Conservation (phyloP, 2,329 filamentous ascomycete species). For the Colletotrichum navitas region DNA sequence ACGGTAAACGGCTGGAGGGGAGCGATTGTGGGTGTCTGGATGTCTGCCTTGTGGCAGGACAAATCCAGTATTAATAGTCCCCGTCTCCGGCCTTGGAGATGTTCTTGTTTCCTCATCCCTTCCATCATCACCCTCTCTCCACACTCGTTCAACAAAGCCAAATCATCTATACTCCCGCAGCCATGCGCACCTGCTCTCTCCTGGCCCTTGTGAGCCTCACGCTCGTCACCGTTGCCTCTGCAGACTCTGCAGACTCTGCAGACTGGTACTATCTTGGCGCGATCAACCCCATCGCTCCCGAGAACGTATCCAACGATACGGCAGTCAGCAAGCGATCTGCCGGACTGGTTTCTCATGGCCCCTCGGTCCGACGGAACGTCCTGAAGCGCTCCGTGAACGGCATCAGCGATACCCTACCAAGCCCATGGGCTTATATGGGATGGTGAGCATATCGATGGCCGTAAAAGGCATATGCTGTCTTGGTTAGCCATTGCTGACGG, state of each 20-base stretch:
- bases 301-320: not conserved
- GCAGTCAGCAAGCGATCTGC: not conserved
- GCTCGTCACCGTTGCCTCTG: too few relatives aligned
- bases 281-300: not conserved
- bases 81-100: too few relatives aligned
- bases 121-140: not conserved
- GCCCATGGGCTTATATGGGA: constrained; percentile 9
- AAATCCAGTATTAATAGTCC: too few relatives aligned
- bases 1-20: not conserved
- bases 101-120: too few relatives aligned
- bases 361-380: not conserved
- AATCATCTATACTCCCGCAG: too few relatives aligned
- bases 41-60: too few relatives aligned
- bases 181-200: too few relatives aligned
- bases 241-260: not conserved
- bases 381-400: not conserved
- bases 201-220: not conserved
- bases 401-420: constrained; percentile 14
- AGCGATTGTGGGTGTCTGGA: too few relatives aligned
- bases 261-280: not conserved
- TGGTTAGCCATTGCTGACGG: not conserved
- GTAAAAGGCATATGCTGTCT: not conserved
- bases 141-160: too few relatives aligned
- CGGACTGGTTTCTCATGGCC: not conserved
- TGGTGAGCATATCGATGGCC: not conserved